These are phyloP conservation scores for Pyrus bretschneideri DNA, from an alignment of 306 rosid species.

Conservation along the genomic window DNA sequence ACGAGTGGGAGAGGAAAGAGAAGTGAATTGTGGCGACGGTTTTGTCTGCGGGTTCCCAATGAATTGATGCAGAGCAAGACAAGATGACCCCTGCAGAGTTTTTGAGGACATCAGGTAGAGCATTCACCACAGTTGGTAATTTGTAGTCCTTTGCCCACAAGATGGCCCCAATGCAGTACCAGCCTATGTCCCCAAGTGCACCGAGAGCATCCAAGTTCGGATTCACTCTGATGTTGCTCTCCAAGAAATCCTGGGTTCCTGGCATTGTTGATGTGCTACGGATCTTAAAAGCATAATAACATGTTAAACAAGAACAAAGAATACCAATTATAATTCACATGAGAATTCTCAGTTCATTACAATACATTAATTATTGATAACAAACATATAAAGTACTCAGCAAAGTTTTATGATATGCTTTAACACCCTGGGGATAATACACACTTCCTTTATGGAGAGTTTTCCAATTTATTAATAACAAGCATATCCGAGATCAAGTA, in stretches of 20 bases:
- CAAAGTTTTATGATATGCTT: too few species aligned
- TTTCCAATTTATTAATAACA: too few species aligned
- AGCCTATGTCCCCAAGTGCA: constrained; percentile 60
- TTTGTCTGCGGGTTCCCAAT: constrained; percentile 40
- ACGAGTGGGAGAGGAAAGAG: constrained; percentile 54
- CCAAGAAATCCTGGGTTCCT: constrained; percentile 35
- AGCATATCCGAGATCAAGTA: too few species aligned
- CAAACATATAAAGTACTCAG: too few species aligned
- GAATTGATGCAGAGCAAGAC: constrained; percentile 51
- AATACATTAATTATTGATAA: too few species aligned
- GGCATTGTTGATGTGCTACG: constrained; percentile 56
- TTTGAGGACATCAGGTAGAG: constrained; percentile 41
- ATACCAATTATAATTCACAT: too few species aligned
- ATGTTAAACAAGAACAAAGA: neutral
- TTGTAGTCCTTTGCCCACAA: constrained; percentile 65
- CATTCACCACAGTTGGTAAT: constrained; percentile 43
- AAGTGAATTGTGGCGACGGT: constrained; percentile 55
- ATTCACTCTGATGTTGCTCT: constrained; percentile 53
- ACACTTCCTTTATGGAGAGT: too few species aligned
- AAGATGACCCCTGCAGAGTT: constrained; percentile 53
- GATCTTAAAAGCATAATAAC: constrained; percentile 29
- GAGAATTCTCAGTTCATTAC: too few species aligned
- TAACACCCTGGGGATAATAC: too few species aligned
- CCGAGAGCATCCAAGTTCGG: constrained; percentile 68
- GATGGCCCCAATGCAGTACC: constrained; percentile 75